Evolutionary conservation across 306 rosid species (phyloP), one percentile per base, ranked within the genome.

Genomic region (Prinsepia uniflora): DNA sequence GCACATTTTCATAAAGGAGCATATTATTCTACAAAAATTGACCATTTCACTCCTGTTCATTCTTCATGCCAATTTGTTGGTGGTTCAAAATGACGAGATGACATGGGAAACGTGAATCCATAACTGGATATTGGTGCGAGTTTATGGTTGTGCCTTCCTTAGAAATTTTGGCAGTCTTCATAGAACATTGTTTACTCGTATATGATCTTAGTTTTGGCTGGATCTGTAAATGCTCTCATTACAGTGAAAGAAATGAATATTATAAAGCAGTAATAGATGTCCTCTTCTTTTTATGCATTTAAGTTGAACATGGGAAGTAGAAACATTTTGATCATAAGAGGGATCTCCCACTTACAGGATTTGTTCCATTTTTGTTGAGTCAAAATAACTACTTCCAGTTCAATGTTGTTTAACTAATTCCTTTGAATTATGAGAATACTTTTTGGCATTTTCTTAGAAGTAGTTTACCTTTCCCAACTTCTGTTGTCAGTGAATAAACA

Each of bases 401-500:
- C 8, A 41, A 15, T 10, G 24, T 66, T 72, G 53, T 17, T 46
- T 4, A 43, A 15, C 15, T 34, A 4, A 14, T 73, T 15, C 45
- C 55, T n/a, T n/a, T 34, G 60, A 7, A 77, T 41, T 46, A 50
- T 63, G 70, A 9, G 46, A 62, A 68, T 41, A 10, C 7, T 40
- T 54, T 10, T 55, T 30, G 18, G 67, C 20, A 47, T 34, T 19
- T 66, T n/a, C 63, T 60, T 20, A 3, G 53, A 60, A 53, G 20
- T 14, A 39, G 47, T 6, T 46, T 14, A 49, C 10, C 18, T 40
- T 48, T 45, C 58, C 58, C 64, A 15, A 18, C 7, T 34, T 24
- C 19, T 22, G 5, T 69, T 57, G 41, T 75, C 72, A 68, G 58
- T 81, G 20, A 69, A 82, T 40, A 53, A 67, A 72, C 49, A 67